phyloP scores from a whole-genome alignment of 441 rosid genomes.

The Pelargonium citronellum region DNA sequence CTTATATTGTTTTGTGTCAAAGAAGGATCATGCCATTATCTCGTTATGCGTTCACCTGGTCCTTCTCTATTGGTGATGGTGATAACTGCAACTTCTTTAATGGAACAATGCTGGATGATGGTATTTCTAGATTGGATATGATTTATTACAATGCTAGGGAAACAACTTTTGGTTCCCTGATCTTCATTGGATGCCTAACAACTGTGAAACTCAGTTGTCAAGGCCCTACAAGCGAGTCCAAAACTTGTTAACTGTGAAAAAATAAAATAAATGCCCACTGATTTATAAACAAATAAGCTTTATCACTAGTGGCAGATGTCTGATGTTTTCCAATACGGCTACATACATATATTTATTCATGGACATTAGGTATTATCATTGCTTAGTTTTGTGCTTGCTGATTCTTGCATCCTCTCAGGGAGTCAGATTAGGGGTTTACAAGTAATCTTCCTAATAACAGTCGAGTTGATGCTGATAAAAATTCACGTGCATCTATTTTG shows the following conservation, averaged over 20 bases:
- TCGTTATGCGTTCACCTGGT: not conserved
- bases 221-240: not conserved
- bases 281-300: not conserved
- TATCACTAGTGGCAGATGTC: not conserved
- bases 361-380: no score
- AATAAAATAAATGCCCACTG: not conserved
- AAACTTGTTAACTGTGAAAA: not conserved
- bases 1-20: not conserved
- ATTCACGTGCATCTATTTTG: no score
- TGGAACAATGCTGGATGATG: not conserved
- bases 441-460: no score
- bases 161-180: not conserved
- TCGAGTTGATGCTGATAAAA: no score
- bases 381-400: no score
- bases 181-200: not conserved
- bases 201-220: conserved; percentile 1
- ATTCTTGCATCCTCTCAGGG: no score
- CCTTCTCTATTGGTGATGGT: not conserved
- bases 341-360: no score
- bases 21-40: not conserved
- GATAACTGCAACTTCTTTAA: not conserved
- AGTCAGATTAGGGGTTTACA: no score
- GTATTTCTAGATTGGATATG: not conserved
- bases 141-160: not conserved
- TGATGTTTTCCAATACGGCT: not conserved